Evolutionary conservation across 2,329 filamentous ascomycete genomes (phyloP), one percentile per base, ranked within the genome.

Genomic region (Tolypocladium ovalisporum): DNA sequence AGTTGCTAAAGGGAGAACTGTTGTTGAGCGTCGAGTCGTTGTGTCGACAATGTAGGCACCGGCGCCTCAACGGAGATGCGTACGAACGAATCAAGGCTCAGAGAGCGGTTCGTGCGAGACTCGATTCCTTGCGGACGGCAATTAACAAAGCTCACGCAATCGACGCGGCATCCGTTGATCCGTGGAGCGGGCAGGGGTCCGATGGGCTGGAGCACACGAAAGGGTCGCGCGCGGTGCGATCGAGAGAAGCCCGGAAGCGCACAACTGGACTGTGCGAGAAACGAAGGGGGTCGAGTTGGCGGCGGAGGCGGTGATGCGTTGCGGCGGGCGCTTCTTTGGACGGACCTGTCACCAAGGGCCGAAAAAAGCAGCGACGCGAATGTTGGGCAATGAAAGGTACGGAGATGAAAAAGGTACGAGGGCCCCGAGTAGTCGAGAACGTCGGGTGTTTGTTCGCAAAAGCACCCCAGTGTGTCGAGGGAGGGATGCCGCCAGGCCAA

Each of bases 111-210:
- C 29, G 39, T 47, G 27, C 54, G 54, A 53, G 35, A 54, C 34
- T 39, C 36, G 42, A 42, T 13, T 13, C 40, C 13, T 39, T 34
- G 52, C 39, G 24, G 54, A 47, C 52, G 37, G 44, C 39, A 40
- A 36, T 60, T 52, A 58, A 56, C 52, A 51, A 54, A 54, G 52
- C 55, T 55, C 35, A 51, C 9, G 40, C 44, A 24, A 17, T 32
- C n/a, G 39, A 55, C 19, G 54, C 53, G 51, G 55, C 59, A 60
- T 60, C 44, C 37, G 56, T 58, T 42, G 49, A 22, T 35, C 35
- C 47, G 57, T 36, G 19, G 49, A 29, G 17, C n/a, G 51, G 29
- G 27, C 34, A 22, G 22, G 27, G 27, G 27, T 29, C 35, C 32
- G 54, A 42, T 7, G 58, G 51, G 56, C 17, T 27, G 54, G 27